These are phyloP conservation scores for Sporothrix protearum DNA, from an alignment of 2,329 filamentous ascomycete species.

Conservation along the genomic window DNA sequence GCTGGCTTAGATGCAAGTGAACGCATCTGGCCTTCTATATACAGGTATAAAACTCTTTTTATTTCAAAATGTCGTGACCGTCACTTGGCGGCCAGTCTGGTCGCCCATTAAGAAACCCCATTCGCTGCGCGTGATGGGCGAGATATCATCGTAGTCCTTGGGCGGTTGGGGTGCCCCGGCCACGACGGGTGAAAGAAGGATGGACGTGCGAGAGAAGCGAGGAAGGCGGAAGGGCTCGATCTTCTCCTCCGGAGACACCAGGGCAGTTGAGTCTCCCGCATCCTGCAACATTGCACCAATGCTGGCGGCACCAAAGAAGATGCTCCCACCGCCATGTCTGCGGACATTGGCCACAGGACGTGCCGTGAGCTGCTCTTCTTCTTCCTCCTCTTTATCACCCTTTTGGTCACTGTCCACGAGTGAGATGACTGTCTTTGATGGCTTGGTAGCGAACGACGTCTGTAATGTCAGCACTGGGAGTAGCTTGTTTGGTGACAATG, in stretches of 20 bases:
- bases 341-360: conserved; percentile 36
- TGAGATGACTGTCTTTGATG: not conserved
- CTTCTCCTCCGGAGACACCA: not conserved
- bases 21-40: not conserved
- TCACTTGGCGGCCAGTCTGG: conserved; percentile 44
- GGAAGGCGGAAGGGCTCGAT: conserved; percentile 3
- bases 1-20: not conserved
- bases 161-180: conserved; percentile 48
- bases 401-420: not conserved
- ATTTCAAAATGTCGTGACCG: conserved; percentile 54
- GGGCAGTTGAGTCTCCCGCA: conserved; percentile 15
- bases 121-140: conserved; percentile 58
- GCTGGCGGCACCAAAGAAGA: conserved; percentile 32
- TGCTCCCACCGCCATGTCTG: conserved; percentile 11
- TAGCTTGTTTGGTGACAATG: conserved; percentile 29
- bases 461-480: conserved; percentile 31
- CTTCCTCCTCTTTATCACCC: conserved; percentile 11
- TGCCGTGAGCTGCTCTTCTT: conserved; percentile 40
- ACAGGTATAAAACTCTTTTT: not conserved
- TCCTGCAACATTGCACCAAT: conserved; percentile 45
- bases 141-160: conserved; percentile 59
- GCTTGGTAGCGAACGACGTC: conserved; percentile 39
- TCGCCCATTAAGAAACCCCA: conserved; percentile 60
- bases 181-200: conserved; percentile 3
- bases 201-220: not conserved